Evolutionary conservation across 139 green algal genomes (phyloP), one percentile per base, ranked within the genome.

Genomic region (Closterium sp.): DNA sequence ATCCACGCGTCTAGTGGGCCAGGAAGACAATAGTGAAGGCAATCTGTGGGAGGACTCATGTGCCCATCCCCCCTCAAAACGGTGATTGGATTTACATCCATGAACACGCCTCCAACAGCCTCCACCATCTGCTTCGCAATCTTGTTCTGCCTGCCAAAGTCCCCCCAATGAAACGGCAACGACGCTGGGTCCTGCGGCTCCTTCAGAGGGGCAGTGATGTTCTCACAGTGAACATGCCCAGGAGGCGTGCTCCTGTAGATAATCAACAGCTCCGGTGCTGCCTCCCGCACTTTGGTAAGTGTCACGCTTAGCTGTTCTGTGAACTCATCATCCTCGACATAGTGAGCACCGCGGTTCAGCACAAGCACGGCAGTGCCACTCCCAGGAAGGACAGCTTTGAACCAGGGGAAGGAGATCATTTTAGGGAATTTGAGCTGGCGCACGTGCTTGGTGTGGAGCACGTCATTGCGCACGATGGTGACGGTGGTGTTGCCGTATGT

Each of bases 71-170:
- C n/a, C 21, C 81, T 10, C 21, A 85, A 32, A 3, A 6, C 21
- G 1, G 81, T 85, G 12, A 85, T 85, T 1, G 81, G 81, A 32
- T 85, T 19, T 10, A 85, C 81, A 33, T 85, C 81, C 81, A 85
- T 85, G n/a, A 85, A 31, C 28, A 32, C 81, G 9, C 28, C 81
- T 7, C 81, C 81, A 30, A 85, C 28, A 8, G 28, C 81, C 81
- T 85, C 81, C 9, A 32, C 81, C 81, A 85, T 31, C n/a, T 32
- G 28, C 81, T 7, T 85, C 6, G 81, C 81, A 7, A 85, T 19
- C 81, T 85, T 85, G 81, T 85, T 85, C 81, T 85, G 81, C 6
- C n/a, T 19, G n/a, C n/a, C 81, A 85, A 85, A 85, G 10, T 85
- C 81, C n/a, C n/a, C n/a, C 81, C 81, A 85, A 19, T 85, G 81